These are phyloP conservation scores for Allium cepa DNA, from an alignment of 106 monocot species.

Conservation along the genomic window DNA sequence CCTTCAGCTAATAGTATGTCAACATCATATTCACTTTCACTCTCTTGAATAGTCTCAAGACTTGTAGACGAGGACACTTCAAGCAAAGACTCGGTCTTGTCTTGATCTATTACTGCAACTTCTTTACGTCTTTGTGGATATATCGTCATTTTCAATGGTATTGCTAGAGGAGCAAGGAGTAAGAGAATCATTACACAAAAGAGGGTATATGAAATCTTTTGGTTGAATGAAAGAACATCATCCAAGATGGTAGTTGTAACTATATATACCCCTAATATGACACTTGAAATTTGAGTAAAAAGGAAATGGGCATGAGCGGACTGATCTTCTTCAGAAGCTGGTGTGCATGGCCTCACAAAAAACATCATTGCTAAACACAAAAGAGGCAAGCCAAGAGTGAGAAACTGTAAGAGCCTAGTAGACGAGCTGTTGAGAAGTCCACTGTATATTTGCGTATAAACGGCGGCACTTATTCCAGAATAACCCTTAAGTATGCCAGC, in stretches of 20 bases:
- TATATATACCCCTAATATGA: slow-evolving; percentile 69
- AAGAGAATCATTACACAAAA: slow-evolving; percentile 60
- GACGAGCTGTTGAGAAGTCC: slow-evolving; percentile 59
- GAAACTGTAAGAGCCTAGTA: slow-evolving; percentile 53
- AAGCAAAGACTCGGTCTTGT: slow-evolving; percentile 41
- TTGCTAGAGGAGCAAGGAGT: slow-evolving; percentile 69
- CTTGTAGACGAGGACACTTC: slow-evolving; percentile 35
- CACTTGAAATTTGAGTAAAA: slow-evolving; percentile 59
- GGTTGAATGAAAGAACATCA: slow-evolving; percentile 28
- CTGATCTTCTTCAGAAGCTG: slow-evolving; percentile 59
- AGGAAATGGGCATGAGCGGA: slow-evolving; percentile 55
- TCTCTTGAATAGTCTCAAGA: neutral
- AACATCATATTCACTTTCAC: slow-evolving; percentile 54
- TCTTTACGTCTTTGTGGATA: slow-evolving; percentile 31
- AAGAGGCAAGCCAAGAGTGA: slow-evolving; percentile 61
- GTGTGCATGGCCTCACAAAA: slow-evolving; percentile 72
- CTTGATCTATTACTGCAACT: slow-evolving; percentile 11
- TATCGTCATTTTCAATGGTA: slow-evolving; percentile 82
- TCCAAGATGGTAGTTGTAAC: slow-evolving; percentile 36
- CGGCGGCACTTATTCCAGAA: slow-evolving; percentile 68
- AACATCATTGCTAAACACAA: slow-evolving; percentile 76
- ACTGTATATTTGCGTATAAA: slow-evolving; percentile 63
- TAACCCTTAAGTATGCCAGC: slow-evolving; percentile 86
- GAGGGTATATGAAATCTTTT: slow-evolving; percentile 32
- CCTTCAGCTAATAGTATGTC: slow-evolving; percentile 76